phyloP scores from a whole-genome alignment of 164 flowering plant genomes.

The Stephania japonica region DNA sequence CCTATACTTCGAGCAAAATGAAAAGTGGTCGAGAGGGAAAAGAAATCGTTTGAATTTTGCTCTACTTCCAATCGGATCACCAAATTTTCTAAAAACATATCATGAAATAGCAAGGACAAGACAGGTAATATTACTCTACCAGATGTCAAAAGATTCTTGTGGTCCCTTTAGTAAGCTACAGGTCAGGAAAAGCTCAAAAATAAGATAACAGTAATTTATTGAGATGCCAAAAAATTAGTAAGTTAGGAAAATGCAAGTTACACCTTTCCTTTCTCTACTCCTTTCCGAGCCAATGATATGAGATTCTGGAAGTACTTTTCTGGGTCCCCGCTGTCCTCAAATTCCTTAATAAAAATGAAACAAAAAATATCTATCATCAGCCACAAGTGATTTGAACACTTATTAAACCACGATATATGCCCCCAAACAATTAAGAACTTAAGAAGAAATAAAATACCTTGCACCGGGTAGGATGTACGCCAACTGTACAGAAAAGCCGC shows the following conservation, averaged over 20 bases:
- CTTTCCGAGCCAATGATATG: conserved; percentile 68
- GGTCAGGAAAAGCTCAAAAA: background rate
- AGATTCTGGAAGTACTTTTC: conserved; percentile 80
- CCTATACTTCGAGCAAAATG: too few species aligned
- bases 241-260: background rate
- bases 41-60: too few species aligned
- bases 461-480: conserved; percentile 98
- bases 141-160: background rate
- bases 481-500: conserved; percentile 93
- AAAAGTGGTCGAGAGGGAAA: too few species aligned
- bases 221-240: background rate
- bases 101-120: background rate
- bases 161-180: background rate
- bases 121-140: background rate
- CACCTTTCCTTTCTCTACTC: conserved; percentile 93
- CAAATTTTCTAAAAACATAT: background rate
- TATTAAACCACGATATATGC: background rate
- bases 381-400: conserved; percentile 2
- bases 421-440: background rate
- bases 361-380: conserved; percentile 11
- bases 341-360: conserved; percentile 50
- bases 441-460: conserved; percentile 35
- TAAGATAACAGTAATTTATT: background rate
- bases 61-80: too few species aligned
- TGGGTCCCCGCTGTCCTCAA: conserved; percentile 92